Base-by-base conservation (phyloP, 2,329 filamentous ascomycete species). In the Fusarium pseudoanthophilum region DNA sequence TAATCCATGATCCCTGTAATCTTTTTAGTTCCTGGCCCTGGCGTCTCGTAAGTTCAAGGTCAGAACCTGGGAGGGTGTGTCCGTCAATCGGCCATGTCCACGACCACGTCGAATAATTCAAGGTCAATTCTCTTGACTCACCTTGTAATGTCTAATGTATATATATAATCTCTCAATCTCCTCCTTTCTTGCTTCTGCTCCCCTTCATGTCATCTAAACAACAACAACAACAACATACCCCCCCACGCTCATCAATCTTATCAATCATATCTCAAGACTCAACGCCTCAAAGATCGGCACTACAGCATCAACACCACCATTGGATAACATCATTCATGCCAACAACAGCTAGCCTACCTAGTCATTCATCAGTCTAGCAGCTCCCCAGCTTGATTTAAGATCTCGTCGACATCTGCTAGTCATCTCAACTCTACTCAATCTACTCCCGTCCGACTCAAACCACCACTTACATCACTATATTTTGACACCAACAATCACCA, bases 281-380 rank as follows among this genome's bases (percentile, higher is more conserved):
- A 45, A 74, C 36, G 46, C 40, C 43, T 48, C 46, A 65, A 72
- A 57, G 71, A 74, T 74, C 71, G 63, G 61, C 71, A 67, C 53
- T 51, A 55, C 45, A 73, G 48, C 64, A 56, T 46, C 64, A 67
- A 37, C 67, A 71, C 45, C 40, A 43, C 37, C n/a, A 69, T 55
- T 68, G 55, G 64, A 68, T 49, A 68, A 49, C 48, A 37, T 51
- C 36, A 64, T 58, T 39, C 36, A 43, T 58, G 46, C 63, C 71
- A 65, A 49, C 60, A 60, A 55, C 46, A 55, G 52, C 64, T 60
- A 61, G 64, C 40, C 28, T 43, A 28, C 40, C 48, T 37, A 40
- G 46, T 61, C 58, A 36, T 36, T 58, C 64, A 45, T 51, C 67
- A 74, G 58, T 67, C 62, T 53, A 68, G 56, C 30, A 71, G 26